Percentiles rank a stretch among this genome's conserved stretches.
Conservation (phyloP, 2,329 filamentous ascomycete species). For the Chaetomiaceae sp. region DNA sequence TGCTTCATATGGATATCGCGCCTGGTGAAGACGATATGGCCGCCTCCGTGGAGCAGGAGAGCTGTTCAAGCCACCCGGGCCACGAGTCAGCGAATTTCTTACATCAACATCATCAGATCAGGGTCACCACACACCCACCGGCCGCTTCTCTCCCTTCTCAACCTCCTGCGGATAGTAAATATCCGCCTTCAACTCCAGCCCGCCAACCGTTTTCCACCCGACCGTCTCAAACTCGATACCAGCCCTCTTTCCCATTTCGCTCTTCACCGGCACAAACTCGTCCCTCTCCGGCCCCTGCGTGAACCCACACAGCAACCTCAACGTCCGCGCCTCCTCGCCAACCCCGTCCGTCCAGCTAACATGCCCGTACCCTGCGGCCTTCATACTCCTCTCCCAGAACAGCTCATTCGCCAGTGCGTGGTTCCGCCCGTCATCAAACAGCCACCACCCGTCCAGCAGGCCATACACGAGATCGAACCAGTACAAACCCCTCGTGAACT, state of each 20-base stretch:
- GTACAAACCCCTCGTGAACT: slow-evolving; percentile 31
- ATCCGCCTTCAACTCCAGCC: slow-evolving; percentile 29
- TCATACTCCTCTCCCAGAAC: slow-evolving; percentile 28
- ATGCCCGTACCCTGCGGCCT: slow-evolving; percentile 27
- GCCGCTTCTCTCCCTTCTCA: too few relatives aligned
- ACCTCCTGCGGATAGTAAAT: slow-evolving; percentile 36
- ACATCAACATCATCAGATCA: too few relatives aligned
- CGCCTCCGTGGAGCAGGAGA: slow-evolving; percentile 44
- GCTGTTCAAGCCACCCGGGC: too few relatives aligned
- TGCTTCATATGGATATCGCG: slow-evolving; percentile 37
- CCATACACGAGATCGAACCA: slow-evolving; percentile 37
- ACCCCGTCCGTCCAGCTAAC: slow-evolving; percentile 32
- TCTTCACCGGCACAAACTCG: too few relatives aligned
- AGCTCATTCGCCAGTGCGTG: slow-evolving; percentile 20
- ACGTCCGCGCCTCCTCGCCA: slow-evolving; percentile 24
- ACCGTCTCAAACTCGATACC: too few relatives aligned
- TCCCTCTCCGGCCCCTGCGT: too few relatives aligned
- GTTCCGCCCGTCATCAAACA: slow-evolving; percentile 31
- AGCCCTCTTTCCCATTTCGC: too few relatives aligned
- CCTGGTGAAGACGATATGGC: slow-evolving; percentile 38
- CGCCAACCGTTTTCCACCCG: slow-evolving; percentile 23
- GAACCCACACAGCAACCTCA: too few relatives aligned
- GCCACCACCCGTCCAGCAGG: slow-evolving; percentile 38
- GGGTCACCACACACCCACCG: too few relatives aligned
- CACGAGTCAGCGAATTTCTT: too few relatives aligned